A percentile compares a stretch with the other conserved stretches of the same genome.
These are phyloP conservation scores for Diaporthe destruens DNA, from an alignment of 2,329 filamentous ascomycete genomes.

Conservation along the genomic window DNA sequence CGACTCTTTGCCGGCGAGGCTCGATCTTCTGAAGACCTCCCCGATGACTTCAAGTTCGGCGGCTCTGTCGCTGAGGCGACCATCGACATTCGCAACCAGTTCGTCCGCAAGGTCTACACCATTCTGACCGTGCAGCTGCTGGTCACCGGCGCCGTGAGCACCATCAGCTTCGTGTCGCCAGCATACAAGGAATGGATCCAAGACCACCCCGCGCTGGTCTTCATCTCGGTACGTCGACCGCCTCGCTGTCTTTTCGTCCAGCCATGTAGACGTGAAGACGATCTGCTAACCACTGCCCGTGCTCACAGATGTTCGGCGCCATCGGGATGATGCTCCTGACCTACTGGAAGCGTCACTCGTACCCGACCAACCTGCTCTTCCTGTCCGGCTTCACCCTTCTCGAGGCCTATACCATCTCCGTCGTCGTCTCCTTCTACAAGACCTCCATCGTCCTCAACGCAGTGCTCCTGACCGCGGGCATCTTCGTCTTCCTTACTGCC, in stretches of 20 bases:
- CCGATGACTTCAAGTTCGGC: conserved; percentile 99
- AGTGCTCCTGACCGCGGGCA: conserved; percentile 86
- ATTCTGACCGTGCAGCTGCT: conserved; percentile 97
- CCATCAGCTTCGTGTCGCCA: conserved; percentile 85
- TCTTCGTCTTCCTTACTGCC: conserved; percentile 82
- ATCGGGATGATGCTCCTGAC: conserved; percentile 88
- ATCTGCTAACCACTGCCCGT: conserved; percentile 34
- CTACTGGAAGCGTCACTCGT: conserved; percentile 95
- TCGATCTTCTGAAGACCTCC: conserved; percentile 86
- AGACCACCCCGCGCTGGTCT: conserved; percentile 84
- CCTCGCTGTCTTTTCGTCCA: background rate
- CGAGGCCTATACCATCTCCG: conserved; percentile 93
- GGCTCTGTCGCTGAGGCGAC: conserved; percentile 94
- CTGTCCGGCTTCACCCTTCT: conserved; percentile 89
- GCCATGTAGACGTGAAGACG: background rate
- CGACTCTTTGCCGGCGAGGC: conserved; percentile 70
- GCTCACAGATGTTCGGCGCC: conserved; percentile 76
- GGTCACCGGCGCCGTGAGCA: conserved; percentile 83
- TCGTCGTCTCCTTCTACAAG: conserved; percentile 92
- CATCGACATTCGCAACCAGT: conserved; percentile 95
- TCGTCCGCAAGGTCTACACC: conserved; percentile 96
- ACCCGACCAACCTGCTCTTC: conserved; percentile 95
- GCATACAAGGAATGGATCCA: conserved; percentile 91
- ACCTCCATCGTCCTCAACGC: conserved; percentile 88
- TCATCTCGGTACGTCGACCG: conserved; percentile 73